Conservation (phyloP, 345 rosid genomes). For the Turnera subulata region DNA sequence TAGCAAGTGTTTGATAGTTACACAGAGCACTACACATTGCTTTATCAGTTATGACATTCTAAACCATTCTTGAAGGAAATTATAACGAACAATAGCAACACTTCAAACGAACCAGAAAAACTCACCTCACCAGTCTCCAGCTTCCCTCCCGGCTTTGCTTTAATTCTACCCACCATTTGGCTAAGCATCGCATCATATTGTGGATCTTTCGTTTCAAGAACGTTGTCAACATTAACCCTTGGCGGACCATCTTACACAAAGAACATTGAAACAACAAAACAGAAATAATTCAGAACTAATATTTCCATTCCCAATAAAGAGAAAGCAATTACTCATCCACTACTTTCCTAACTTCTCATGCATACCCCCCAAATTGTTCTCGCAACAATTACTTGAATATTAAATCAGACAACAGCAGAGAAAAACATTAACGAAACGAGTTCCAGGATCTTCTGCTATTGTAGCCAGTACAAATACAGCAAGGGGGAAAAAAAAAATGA, state of each 20-base stretch:
- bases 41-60: too few relatives aligned
- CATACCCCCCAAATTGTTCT: neutral
- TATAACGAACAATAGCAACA: neutral
- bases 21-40: too few relatives aligned
- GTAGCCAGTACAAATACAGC: too few relatives aligned
- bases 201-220: constrained; percentile 65
- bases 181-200: constrained; percentile 74
- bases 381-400: neutral
- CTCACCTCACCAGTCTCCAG: constrained; percentile 92
- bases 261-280: neutral
- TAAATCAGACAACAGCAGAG: neutral
- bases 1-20: too few relatives aligned
- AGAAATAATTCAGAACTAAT: neutral
- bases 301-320: neutral
- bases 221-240: constrained; percentile 38
- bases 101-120: neutral
- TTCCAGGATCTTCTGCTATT: too few relatives aligned
- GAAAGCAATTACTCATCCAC: neutral
- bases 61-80: neutral
- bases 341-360: neutral
- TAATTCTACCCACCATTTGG: constrained; percentile 87
- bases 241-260: constrained; percentile 31
- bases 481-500: too few relatives aligned
- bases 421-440: neutral
- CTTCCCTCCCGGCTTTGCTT: constrained; percentile 75